phyloP scores from a whole-genome alignment of 768 basidiomycete genomes.

The Mycena vitilis region DNA sequence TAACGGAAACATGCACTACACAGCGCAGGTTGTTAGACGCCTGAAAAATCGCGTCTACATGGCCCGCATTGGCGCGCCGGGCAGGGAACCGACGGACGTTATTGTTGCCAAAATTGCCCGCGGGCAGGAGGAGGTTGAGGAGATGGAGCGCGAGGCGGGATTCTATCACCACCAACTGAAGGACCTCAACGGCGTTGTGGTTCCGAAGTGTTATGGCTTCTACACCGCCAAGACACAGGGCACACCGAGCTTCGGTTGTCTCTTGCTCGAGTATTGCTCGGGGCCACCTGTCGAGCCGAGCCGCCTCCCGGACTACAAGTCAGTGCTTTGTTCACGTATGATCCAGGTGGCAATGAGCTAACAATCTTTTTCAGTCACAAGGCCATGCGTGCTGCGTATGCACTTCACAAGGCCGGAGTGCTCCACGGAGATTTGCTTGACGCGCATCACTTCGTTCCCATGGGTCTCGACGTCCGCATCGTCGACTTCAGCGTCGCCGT shows the following conservation, averaged over 20 bases:
- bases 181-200: constrained; percentile 50
- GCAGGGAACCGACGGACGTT: constrained; percentile 31
- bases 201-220: constrained; percentile 53
- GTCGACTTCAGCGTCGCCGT: constrained; percentile 50
- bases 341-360: background rate
- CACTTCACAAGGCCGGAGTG: constrained; percentile 52
- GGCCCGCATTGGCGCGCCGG: constrained; percentile 39
- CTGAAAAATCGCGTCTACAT: constrained; percentile 38
- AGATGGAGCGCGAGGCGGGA: constrained; percentile 46
- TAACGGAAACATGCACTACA: constrained; percentile 35
- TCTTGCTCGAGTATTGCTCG: constrained; percentile 54
- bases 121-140: constrained; percentile 39
- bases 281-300: constrained; percentile 28
- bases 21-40: constrained; percentile 38
- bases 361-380: constrained; percentile 41
- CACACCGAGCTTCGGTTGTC: constrained; percentile 41
- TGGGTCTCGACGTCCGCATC: constrained; percentile 46
- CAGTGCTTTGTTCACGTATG: background rate
- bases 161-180: constrained; percentile 48
- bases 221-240: constrained; percentile 45
- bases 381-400: constrained; percentile 46
- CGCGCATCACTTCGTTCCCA: constrained; percentile 44
- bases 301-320: constrained; percentile 40
- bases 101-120: constrained; percentile 51
- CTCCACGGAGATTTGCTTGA: constrained; percentile 48